Evolutionary conservation across 768 basidiomycete genomes (phyloP), one percentile per base, ranked within the genome.

Genomic region (Leccinum broughii): DNA sequence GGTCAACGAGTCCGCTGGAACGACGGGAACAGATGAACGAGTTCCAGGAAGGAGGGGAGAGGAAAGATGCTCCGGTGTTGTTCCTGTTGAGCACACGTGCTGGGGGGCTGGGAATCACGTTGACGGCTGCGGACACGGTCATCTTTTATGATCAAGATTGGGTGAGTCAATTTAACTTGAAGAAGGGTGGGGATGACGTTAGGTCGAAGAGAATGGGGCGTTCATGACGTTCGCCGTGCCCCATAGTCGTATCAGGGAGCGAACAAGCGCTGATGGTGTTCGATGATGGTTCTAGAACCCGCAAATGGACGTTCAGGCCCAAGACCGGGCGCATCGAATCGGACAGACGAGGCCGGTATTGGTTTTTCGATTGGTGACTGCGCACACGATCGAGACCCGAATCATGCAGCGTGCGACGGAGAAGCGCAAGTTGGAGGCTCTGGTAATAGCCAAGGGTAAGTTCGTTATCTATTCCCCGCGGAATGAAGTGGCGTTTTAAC

Each of bases 231-330:
- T 20, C 6, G 41, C 41, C 9, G 13, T n/a, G 8, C 17, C 39
- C 17, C n/a, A 44, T 20, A 4, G 6, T 24, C 26, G 8, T 30
- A 30, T 30, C 24, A 10, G 10, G 50, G 22, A 26, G 17, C 28
- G 9, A 30, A 26, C 50, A 6, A 17, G 17, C 28, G 26, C 61
- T 67, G 17, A 68, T 8, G 20, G 11, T 37, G 2, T 50, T 41
- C 15, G 20, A 46, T 20, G 8, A 46, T 46, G 44, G 35, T 28
- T 56, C 15, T 63, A 93, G 91, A 93, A 93, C 67, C 95, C 95
- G 0, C 95, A 97, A 77, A 95, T 95, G 87, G 96, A 99, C 64
- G 80, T 92, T 3, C 96, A 99, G 76, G 96, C 96, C 0, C 92
- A 95, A 71, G 96, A 97, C 66, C 83, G 96, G 37, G 95, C 95